These are phyloP conservation scores for Agrostemma githago DNA, from an alignment of 148 eudicot genomes.

Conservation along the genomic window DNA sequence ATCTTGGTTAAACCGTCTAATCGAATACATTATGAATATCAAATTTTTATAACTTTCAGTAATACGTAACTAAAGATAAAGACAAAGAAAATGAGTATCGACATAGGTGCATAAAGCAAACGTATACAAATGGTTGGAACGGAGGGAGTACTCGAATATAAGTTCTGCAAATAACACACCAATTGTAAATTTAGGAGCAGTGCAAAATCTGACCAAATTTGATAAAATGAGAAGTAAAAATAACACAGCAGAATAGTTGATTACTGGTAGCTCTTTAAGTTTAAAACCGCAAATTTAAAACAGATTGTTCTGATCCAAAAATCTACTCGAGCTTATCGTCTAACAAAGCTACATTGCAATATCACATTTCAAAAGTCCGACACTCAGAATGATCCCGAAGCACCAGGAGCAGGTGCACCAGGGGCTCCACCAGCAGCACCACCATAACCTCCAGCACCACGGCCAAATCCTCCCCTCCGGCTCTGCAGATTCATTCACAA, in stretches of 20 bases:
- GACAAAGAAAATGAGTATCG: too few species aligned
- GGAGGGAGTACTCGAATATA: too few species aligned
- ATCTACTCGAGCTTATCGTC: background rate
- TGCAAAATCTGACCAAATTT: background rate
- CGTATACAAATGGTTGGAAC: too few species aligned
- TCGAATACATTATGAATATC: too few species aligned
- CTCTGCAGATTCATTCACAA: conserved; percentile 38
- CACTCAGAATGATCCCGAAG: conserved; percentile 34
- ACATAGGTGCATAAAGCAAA: too few species aligned
- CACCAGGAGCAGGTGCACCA: conserved; percentile 34
- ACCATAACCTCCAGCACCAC: conserved; percentile 66
- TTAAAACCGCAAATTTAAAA: conserved; percentile 2
- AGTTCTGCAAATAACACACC: background rate
- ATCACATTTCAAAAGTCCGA: background rate
- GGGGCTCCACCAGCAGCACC: conserved; percentile 40
- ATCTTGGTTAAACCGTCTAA: too few species aligned
- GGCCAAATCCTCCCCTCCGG: conserved; percentile 56
- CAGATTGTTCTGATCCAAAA: background rate
- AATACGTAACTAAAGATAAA: too few species aligned
- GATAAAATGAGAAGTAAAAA: background rate
- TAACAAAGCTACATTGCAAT: conserved; percentile 4
- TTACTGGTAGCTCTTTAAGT: conserved; percentile 20
- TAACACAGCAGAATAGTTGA: background rate
- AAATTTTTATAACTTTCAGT: too few species aligned
- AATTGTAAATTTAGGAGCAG: background rate